phyloP scores from a whole-genome alignment of 2,329 filamentous ascomycete genomes.

The Camillea tinctor region DNA sequence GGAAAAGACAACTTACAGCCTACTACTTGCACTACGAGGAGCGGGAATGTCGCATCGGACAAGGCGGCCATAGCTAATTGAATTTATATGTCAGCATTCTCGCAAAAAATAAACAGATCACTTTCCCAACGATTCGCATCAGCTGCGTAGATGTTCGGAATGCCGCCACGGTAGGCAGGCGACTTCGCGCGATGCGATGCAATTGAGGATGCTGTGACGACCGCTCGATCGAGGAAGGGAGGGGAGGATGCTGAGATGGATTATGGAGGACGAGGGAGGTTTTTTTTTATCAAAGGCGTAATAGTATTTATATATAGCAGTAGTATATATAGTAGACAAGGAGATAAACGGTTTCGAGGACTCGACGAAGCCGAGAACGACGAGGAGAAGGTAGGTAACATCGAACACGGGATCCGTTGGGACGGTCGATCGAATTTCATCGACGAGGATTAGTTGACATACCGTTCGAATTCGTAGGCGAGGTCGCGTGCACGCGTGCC shows the following conservation, averaged over 20 bases:
- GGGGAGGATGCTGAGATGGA: conserved; percentile 36
- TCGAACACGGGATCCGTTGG: conserved; percentile 44
- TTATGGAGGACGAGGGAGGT: conserved; percentile 32
- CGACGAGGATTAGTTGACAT: conserved; percentile 67
- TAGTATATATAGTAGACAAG: conserved; percentile 14
- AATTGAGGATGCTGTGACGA: conserved; percentile 37
- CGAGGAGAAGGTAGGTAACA: conserved; percentile 37
- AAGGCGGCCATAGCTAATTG: conserved; percentile 83
- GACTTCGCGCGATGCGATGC: conserved; percentile 36
- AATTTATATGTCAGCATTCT: conserved; percentile 45
- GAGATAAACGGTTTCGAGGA: conserved; percentile 42
- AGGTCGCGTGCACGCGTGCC: conserved; percentile 98
- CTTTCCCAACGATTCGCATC: conserved; percentile 34
- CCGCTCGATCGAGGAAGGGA: conserved; percentile 47
- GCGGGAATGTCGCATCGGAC: conserved; percentile 98
- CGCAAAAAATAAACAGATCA: conserved; percentile 24
- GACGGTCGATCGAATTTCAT: conserved; percentile 46
- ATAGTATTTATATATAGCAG: not conserved
- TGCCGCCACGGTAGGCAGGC: conserved; percentile 35
- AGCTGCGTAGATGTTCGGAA: conserved; percentile 31
- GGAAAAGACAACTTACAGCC: conserved; percentile 70
- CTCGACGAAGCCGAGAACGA: conserved; percentile 35
- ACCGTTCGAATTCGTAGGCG: conserved; percentile 99
- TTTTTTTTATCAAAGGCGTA: no score
- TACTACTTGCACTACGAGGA: conserved; percentile 86